Evolutionary conservation across 129 eudicot species (phyloP).

Genomic region (Saussurea involucrata): DNA sequence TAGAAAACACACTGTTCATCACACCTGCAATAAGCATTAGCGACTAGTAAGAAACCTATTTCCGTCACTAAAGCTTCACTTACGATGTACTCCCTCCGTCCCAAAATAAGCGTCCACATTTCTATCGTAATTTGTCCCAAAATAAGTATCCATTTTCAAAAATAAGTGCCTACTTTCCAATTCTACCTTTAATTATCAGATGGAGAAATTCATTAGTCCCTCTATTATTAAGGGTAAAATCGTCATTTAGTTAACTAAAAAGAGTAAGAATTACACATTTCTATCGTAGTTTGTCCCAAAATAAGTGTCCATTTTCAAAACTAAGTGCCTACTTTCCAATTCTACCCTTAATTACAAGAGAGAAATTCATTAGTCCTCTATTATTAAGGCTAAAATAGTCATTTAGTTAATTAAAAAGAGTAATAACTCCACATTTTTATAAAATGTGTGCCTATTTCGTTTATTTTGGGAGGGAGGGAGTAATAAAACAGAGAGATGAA

Average conservation of each 20-base stretch:
- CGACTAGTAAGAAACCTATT: constrained; percentile 8
- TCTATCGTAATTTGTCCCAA: neutral
- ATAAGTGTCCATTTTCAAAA: neutral
- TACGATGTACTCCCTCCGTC: neutral
- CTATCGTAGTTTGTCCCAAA: neutral
- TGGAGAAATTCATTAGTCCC: neutral
- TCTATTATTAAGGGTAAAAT: neutral
- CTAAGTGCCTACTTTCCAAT: neutral
- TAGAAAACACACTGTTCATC: constrained; percentile 93
- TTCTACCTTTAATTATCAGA: neutral
- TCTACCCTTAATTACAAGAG: neutral
- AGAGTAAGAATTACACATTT: neutral
- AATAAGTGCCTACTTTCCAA: neutral
- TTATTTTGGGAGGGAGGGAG: neutral
- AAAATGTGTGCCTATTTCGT: neutral
- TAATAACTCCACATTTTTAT: neutral
- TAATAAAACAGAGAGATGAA: neutral
- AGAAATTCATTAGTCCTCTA: neutral
- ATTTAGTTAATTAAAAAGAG: neutral
- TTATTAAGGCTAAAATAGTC: neutral
- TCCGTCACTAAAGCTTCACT: constrained; percentile 3
- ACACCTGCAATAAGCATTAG: constrained; percentile 60
- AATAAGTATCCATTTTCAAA: neutral
- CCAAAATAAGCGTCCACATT: neutral
- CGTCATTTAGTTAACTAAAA: neutral